Conservation (phyloP, 257 asterid genomes). For the Jacaranda mimosifolia region DNA sequence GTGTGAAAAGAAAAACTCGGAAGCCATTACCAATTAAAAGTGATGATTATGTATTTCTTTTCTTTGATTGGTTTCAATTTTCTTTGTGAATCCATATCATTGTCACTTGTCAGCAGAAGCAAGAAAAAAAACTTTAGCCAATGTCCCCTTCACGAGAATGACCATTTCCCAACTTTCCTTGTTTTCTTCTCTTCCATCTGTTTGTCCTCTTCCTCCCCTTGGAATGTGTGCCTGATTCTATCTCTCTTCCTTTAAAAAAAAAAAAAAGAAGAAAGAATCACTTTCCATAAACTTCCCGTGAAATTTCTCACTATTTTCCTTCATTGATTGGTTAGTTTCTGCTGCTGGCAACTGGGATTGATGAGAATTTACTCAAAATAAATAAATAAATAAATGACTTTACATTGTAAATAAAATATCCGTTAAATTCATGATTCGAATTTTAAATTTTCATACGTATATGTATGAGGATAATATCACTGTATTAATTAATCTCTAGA, state of each 20-base stretch:
- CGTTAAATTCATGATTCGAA: too few relatives aligned
- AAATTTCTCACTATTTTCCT: background rate
- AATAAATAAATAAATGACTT: too few relatives aligned
- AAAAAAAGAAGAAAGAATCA: too few relatives aligned
- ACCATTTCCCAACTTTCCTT: slow-evolving; percentile 74
- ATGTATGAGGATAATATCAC: too few relatives aligned
- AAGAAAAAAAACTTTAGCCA: slow-evolving; percentile 39
- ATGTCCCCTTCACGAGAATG: slow-evolving; percentile 79
- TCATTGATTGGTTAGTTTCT: background rate
- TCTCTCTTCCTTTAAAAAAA: slow-evolving; percentile 9
- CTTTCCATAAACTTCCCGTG: slow-evolving; percentile 40
- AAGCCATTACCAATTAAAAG: slow-evolving; percentile 9
- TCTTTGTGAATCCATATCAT: slow-evolving; percentile 14
- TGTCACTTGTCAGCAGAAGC: slow-evolving; percentile 37
- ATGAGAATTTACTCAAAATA: background rate
- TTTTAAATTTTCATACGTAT: too few relatives aligned
- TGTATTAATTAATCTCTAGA: too few relatives aligned
- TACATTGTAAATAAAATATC: too few relatives aligned
- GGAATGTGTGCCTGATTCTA: slow-evolving; percentile 64
- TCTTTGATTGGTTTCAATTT: too few relatives aligned
- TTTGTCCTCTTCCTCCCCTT: slow-evolving; percentile 66
- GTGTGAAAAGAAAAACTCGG: slow-evolving; percentile 14
- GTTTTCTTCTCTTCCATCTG: slow-evolving; percentile 63
- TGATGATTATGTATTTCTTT: background rate
- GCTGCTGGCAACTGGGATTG: background rate